A percentile compares a stretch with the other conserved stretches of the same genome.
phyloP scores from a whole-genome alignment of 495 filamentous ascomycete genomes.

The Xylaria venustula region DNA sequence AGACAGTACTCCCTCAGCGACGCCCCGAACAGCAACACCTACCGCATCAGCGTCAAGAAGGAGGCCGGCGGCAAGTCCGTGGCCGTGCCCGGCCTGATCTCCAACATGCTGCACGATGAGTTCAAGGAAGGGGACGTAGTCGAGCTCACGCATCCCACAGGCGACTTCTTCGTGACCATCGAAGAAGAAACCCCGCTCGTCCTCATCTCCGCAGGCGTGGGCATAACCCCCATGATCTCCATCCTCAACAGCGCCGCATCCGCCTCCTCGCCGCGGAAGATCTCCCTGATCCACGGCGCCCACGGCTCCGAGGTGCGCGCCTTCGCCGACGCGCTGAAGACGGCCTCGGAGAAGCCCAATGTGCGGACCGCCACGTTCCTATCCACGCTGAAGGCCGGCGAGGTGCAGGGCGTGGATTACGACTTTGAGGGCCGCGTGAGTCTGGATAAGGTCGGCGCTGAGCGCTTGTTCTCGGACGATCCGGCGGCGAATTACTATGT shows the following conservation, averaged over 20 bases:
- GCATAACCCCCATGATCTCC: slow-evolving; percentile 64
- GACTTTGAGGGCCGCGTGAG: slow-evolving; percentile 55
- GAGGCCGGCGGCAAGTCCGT: slow-evolving; percentile 50
- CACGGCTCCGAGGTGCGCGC: slow-evolving; percentile 47
- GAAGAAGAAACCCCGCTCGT: slow-evolving; percentile 51
- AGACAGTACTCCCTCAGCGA: slow-evolving; percentile 75
- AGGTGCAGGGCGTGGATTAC: slow-evolving; percentile 56
- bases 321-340: slow-evolving; percentile 51
- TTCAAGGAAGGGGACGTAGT: slow-evolving; percentile 59
- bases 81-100: slow-evolving; percentile 61
- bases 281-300: slow-evolving; percentile 64
- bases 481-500: slow-evolving; percentile 61
- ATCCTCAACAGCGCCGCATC: slow-evolving; percentile 61
- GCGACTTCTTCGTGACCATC: slow-evolving; percentile 64
- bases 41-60: slow-evolving; percentile 70
- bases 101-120: slow-evolving; percentile 65
- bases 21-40: slow-evolving; percentile 54
- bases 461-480: slow-evolving; percentile 54
- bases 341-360: slow-evolving; percentile 36
- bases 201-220: slow-evolving; percentile 68
- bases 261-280: slow-evolving; percentile 40
- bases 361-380: slow-evolving; percentile 43
- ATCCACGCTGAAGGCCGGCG: slow-evolving; percentile 35
- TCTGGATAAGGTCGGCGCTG: slow-evolving; percentile 48
- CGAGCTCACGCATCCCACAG: slow-evolving; percentile 64